phyloP scores from a whole-genome alignment of 2,329 filamentous ascomycete genomes.

The Fonsecaea nubica region DNA sequence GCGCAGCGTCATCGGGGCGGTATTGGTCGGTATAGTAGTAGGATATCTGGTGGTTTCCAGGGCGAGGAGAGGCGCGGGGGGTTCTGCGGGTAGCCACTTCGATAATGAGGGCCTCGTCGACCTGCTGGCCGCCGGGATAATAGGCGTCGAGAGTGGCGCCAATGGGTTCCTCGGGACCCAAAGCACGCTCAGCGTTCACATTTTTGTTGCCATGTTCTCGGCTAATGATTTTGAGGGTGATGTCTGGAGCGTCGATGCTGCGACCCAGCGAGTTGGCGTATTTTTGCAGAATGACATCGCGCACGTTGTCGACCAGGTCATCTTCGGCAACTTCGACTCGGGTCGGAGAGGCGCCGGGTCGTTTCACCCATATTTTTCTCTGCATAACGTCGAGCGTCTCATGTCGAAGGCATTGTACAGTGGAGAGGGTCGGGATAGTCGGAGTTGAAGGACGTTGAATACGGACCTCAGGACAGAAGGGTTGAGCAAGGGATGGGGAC shows the following conservation, averaged over 20 bases:
- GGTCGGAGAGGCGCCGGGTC: constrained; percentile 83
- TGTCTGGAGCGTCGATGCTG: constrained; percentile 88
- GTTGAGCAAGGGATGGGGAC: neutral
- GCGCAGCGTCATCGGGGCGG: constrained; percentile 70
- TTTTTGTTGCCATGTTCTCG: constrained; percentile 61
- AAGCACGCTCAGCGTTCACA: constrained; percentile 65
- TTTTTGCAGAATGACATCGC: constrained; percentile 89
- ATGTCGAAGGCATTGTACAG: constrained; percentile 31
- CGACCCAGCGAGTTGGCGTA: constrained; percentile 91
- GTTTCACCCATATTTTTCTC: constrained; percentile 92
- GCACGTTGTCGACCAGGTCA: constrained; percentile 91
- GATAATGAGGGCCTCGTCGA: constrained; percentile 89
- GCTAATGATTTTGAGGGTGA: constrained; percentile 78
- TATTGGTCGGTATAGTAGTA: constrained; percentile 67
- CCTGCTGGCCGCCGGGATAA: constrained; percentile 83
- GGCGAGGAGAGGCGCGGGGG: constrained; percentile 79
- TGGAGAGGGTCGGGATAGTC: constrained; percentile 27
- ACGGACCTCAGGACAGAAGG: constrained; percentile 25
- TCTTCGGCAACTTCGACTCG: constrained; percentile 84
- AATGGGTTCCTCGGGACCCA: constrained; percentile 88
- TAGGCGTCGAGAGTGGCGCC: constrained; percentile 77
- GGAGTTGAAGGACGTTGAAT: constrained; percentile 33
- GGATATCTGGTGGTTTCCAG: constrained; percentile 56
- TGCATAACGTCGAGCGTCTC: constrained; percentile 46
- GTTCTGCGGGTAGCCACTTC: constrained; percentile 77